phyloP scores from a whole-genome alignment of 1,284 basidiomycete genomes.

The Papiliotrema terrestris region DNA sequence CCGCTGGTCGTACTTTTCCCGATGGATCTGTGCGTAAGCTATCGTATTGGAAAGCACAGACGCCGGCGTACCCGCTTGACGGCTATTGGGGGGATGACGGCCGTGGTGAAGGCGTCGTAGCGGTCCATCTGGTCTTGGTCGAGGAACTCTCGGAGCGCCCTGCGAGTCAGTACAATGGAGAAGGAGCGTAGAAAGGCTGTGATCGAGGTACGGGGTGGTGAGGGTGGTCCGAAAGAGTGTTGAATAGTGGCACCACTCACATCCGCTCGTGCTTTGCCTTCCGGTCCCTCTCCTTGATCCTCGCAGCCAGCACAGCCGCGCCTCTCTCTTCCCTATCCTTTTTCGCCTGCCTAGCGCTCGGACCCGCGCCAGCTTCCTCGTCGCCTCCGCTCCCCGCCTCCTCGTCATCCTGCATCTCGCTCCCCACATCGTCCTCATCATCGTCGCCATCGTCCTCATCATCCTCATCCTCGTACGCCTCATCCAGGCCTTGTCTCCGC shows the following conservation, averaged over 20 bases:
- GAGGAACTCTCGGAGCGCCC: conserved; percentile 33
- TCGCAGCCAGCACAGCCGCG: too few species aligned
- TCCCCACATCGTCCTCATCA: conserved; percentile 7
- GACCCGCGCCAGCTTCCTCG: not conserved
- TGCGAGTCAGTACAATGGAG: conserved; percentile 4
- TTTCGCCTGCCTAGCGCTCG: conserved; percentile 11
- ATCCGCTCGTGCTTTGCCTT: not conserved
- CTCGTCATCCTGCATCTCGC: not conserved
- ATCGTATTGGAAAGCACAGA: not conserved
- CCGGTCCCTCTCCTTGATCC: conserved; percentile 1
- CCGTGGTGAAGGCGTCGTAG: conserved; percentile 38
- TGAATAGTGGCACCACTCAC: not conserved
- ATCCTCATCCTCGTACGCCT: conserved; percentile 13
- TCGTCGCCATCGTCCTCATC: conserved; percentile 20
- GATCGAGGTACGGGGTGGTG: not conserved
- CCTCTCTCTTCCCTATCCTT: not conserved
- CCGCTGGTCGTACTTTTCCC: conserved; percentile 41
- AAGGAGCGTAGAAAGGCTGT: not conserved
- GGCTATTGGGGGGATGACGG: conserved; percentile 30
- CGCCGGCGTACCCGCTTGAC: conserved; percentile 31
- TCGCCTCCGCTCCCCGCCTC: not conserved
- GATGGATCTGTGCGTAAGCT: conserved; percentile 17
- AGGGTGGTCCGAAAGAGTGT: not conserved
- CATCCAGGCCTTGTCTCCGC: conserved; percentile 10
- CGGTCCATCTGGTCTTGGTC: conserved; percentile 39